Conservation (phyloP, 371 early-diverging fungal species). For the Apophysomyces elegans region DNA sequence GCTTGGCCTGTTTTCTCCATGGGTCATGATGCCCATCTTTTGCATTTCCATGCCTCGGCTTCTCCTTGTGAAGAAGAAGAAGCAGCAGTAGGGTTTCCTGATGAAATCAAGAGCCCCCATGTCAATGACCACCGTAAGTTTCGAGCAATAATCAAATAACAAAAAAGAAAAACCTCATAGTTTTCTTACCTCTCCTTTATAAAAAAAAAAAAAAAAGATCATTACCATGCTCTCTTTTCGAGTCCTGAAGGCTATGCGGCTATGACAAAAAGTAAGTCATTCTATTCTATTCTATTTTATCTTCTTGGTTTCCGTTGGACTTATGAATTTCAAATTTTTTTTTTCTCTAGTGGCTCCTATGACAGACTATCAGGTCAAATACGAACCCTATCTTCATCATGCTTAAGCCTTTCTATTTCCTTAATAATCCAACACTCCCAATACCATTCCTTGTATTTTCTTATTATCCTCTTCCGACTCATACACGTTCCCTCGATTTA, state of each 20-base stretch:
- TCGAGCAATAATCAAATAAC: neutral
- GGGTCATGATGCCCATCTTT: neutral
- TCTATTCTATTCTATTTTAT: neutral
- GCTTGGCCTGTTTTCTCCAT: neutral
- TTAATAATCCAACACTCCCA: neutral
- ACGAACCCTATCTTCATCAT: neutral
- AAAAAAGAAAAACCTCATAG: too few relatives aligned
- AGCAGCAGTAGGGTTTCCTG: too few relatives aligned
- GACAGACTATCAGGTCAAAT: neutral
- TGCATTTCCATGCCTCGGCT: neutral
- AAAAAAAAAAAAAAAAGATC: too few relatives aligned
- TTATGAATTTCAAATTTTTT: neutral
- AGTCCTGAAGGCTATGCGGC: neutral
- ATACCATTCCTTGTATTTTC: slow-evolving; percentile 2
- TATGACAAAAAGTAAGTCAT: neutral
- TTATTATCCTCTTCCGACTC: neutral
- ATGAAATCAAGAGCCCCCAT: neutral
- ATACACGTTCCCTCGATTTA: too few relatives aligned
- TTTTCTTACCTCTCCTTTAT: too few relatives aligned
- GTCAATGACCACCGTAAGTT: neutral
- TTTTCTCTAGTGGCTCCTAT: neutral
- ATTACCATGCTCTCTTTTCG: too few relatives aligned
- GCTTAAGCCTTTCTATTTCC: neutral
- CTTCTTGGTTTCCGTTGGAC: too few relatives aligned
- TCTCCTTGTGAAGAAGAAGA: slow-evolving; percentile 3